Conservation (phyloP, 495 filamentous ascomycete species). For the Trichoderma erinaceum region DNA sequence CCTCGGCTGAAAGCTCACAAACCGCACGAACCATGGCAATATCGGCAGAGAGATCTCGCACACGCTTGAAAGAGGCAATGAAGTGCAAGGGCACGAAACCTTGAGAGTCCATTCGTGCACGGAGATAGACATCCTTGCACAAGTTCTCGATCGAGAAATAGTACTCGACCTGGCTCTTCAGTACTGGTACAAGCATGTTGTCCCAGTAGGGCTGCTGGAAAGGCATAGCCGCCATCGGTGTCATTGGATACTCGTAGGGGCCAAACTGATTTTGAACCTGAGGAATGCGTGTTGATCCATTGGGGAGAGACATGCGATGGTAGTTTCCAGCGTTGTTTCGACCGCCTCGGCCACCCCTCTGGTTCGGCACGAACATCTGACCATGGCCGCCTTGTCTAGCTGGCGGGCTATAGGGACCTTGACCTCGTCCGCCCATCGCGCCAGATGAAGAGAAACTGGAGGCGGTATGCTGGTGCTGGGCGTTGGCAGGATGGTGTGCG, state of each 20-base stretch:
- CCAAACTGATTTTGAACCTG: slow-evolving; percentile 13
- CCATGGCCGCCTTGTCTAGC: slow-evolving; percentile 9
- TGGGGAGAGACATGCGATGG: slow-evolving; percentile 16
- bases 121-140: slow-evolving; percentile 86
- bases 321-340: slow-evolving; percentile 17
- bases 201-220: slow-evolving; percentile 22
- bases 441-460: background rate
- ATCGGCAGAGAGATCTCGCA: slow-evolving; percentile 66
- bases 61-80: slow-evolving; percentile 76
- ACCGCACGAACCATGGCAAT: slow-evolving; percentile 66
- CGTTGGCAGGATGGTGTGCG: slow-evolving; percentile 20
- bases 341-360: slow-evolving; percentile 12
- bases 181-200: slow-evolving; percentile 20
- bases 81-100: slow-evolving; percentile 78
- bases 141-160: slow-evolving; percentile 97
- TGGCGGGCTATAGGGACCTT: slow-evolving; percentile 15
- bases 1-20: slow-evolving; percentile 58
- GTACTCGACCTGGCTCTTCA: slow-evolving; percentile 73
- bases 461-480: slow-evolving; percentile 14
- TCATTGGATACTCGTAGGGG: slow-evolving; percentile 8
- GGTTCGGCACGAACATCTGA: slow-evolving; percentile 13
- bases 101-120: slow-evolving; percentile 87
- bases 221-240: slow-evolving; percentile 10
- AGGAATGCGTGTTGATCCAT: slow-evolving; percentile 9
- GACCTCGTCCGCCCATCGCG: slow-evolving; percentile 8